Conservation (phyloP, 768 basidiomycete genomes). For the Hydnomerulius pinastri region DNA sequence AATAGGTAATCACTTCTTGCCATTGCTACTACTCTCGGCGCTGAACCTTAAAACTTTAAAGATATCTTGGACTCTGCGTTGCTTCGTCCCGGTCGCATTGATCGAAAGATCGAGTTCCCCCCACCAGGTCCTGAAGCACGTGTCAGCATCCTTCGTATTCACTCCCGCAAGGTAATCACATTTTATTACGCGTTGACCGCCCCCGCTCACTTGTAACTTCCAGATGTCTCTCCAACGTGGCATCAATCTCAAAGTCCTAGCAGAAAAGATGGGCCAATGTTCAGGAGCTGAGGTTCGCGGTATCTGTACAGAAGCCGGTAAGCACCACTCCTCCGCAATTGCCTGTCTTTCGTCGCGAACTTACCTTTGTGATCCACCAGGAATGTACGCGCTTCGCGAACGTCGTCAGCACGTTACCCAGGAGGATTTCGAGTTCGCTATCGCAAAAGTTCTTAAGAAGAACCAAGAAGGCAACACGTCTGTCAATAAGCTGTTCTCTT, state of each 20-base stretch:
- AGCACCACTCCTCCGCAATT: constrained; percentile 17
- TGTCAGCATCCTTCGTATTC: constrained; percentile 95
- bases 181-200: background rate
- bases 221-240: constrained; percentile 98
- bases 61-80: constrained; percentile 95
- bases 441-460: constrained; percentile 97
- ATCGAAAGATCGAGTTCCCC: constrained; percentile 97
- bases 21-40: background rate
- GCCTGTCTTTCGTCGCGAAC: background rate
- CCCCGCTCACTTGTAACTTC: background rate
- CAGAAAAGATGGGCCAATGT: constrained; percentile 99
- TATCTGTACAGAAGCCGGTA: constrained; percentile 96
- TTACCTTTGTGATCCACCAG: constrained; percentile 35
- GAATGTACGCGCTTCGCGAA: constrained; percentile 97
- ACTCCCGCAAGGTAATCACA: constrained; percentile 79
- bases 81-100: constrained; percentile 92
- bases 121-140: constrained; percentile 97
- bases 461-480: constrained; percentile 94
- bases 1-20: constrained; percentile 55
- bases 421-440: constrained; percentile 98
- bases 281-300: constrained; percentile 97
- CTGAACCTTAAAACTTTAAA: constrained; percentile 23
- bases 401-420: constrained; percentile 96
- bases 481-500: constrained; percentile 92
- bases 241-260: constrained; percentile 93